Percentiles rank a stretch among this genome's conserved stretches.
Conservation (phyloP, 805 yeast genomes). For the Ogataea ganodermae region DNA sequence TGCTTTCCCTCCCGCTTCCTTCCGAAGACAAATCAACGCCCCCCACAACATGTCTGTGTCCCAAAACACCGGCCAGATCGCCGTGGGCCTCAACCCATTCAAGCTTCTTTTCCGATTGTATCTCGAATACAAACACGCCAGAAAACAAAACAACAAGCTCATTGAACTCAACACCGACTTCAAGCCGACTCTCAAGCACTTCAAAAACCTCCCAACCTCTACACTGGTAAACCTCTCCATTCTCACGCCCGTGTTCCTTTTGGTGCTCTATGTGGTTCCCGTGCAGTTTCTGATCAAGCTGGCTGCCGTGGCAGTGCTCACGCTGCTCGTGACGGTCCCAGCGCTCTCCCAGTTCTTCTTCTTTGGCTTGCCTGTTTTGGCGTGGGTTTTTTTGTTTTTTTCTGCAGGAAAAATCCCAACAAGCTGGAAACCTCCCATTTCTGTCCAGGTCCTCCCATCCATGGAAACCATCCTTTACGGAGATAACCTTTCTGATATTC, state of each 20-base stretch:
- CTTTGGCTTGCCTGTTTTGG: conserved; percentile 76
- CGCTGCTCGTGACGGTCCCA: conserved; percentile 63
- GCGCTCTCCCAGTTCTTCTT: conserved; percentile 81
- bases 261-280: conserved; percentile 62
- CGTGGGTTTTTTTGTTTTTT: conserved; percentile 86
- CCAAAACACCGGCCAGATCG: not conserved
- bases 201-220: conserved; percentile 28
- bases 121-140: conserved; percentile 22
- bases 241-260: conserved; percentile 51
- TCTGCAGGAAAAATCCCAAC: conserved; percentile 74
- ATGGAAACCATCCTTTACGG: conserved; percentile 91
- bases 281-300: conserved; percentile 44
- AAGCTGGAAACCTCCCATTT: conserved; percentile 80
- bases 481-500: conserved; percentile 79
- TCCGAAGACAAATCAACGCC: not conserved
- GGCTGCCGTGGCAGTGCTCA: conserved; percentile 39
- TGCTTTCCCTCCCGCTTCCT: not conserved
- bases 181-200: conserved; percentile 26
- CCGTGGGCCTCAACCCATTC: conserved; percentile 18
- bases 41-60: too few species aligned
- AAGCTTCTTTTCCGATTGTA: conserved; percentile 23
- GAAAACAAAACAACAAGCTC: conserved; percentile 23
- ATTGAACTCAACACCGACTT: conserved; percentile 20
- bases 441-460: conserved; percentile 86
- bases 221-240: conserved; percentile 44